Evolutionary conservation across 768 basidiomycete genomes (phyloP), one percentile per base, ranked within the genome.

Genomic region (Daedaleopsis nitida): DNA sequence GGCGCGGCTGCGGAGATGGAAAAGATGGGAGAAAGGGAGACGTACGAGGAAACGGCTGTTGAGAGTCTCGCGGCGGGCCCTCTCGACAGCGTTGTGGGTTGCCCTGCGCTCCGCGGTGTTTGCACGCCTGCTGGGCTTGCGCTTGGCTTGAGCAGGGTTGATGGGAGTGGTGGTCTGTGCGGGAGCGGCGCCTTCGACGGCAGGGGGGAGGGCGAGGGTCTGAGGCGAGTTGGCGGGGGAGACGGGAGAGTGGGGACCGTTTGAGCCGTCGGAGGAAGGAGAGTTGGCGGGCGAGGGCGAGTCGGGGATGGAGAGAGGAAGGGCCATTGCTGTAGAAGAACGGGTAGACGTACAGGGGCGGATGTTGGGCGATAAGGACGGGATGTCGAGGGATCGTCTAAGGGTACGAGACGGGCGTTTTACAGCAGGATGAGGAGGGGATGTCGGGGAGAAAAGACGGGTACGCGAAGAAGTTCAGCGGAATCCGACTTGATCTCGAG

Each of bases 61-160:
- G 54, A 98, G 79, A 48, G 91, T 95, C 79, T 98, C 96, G 52
- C 96, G 80, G 51, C 96, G 84, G 27, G 60, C 64, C 53, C 97
- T 83, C 79, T 98, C 97, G 59, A 98, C 94, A 35, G 97, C 96
- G 73, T 98, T 99, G 78, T 99, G 96, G 21, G 92, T 95, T 4
- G 94, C 94, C 38, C 96, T 81, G 75, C 96, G 92, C 74, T 98
- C 96, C 54, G 95, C 96, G 55, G 96, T 98, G 77, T 98, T 98
- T 55, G 94, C 95, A 35, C 95, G 86, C 64, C 94, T 83, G 69
- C 84, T 86, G 57, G 92, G 86, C 74, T 96, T 96, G 74, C 91
- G 86, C 72, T 91, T 92, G 60, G 77, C 71, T 62, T 83, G 82
- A n/a, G 75, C 64, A 55, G 55, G 64, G 55, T 66, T 60, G 16